Evolutionary conservation across 192 early-diverging fungal genomes (phyloP).

Genomic region (Backusella circina): DNA sequence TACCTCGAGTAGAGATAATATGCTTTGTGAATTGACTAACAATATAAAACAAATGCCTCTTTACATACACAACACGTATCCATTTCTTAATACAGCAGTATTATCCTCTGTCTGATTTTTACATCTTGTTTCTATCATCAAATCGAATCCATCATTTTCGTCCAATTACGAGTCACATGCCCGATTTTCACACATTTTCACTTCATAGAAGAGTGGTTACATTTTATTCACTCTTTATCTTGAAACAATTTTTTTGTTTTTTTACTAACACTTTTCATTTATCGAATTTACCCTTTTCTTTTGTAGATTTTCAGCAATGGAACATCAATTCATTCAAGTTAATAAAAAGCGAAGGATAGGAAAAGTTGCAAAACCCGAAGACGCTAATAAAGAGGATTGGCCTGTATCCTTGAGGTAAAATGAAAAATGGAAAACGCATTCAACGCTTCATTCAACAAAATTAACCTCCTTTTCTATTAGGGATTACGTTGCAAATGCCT

Average conservation of each 20-base stretch:
- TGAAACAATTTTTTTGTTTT: background rate
- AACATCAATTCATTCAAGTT: background rate
- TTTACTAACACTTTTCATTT: background rate
- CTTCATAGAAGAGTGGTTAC: background rate
- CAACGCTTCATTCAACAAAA: too few relatives aligned
- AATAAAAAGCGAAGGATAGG: background rate
- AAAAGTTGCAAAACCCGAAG: background rate
- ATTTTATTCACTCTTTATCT: background rate
- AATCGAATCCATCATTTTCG: too few relatives aligned
- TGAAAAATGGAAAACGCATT: background rate
- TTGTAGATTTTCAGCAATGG: background rate
- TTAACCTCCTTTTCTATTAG: slow-evolving; percentile 11
- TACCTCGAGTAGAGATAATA: too few relatives aligned
- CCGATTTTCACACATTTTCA: background rate
- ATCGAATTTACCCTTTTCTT: background rate
- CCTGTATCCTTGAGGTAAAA: background rate
- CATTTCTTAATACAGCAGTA: too few relatives aligned
- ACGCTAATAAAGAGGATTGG: background rate
- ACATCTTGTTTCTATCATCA: too few relatives aligned
- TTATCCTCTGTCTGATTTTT: too few relatives aligned
- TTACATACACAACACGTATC: too few relatives aligned
- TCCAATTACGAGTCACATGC: background rate
- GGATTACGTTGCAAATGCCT: slow-evolving; percentile 27
- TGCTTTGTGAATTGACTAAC: too few relatives aligned
- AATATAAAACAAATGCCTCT: too few relatives aligned